Evolutionary conservation across 805 yeast species (phyloP).

Genomic region (Metschnikowia colocasiae): DNA sequence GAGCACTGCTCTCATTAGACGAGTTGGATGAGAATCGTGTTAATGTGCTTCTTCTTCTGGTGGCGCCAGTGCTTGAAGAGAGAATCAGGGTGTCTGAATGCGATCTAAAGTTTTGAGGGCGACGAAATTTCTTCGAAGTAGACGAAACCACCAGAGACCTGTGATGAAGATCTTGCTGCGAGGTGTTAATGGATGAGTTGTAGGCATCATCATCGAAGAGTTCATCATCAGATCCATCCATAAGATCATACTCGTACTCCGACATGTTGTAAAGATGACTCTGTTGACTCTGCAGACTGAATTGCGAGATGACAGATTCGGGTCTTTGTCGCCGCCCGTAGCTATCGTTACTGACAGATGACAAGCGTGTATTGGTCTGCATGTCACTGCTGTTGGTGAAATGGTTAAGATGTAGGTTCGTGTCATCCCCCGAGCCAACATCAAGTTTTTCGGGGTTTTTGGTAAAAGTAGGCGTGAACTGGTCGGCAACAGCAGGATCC

Average conservation of each 20-base stretch:
- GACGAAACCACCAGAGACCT: constrained; percentile 17
- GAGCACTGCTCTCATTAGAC: constrained; percentile 31
- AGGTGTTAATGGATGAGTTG: constrained; percentile 36
- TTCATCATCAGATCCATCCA: constrained; percentile 39
- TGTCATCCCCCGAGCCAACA: background rate
- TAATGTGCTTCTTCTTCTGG: constrained; percentile 27
- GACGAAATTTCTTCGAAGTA: constrained; percentile 15
- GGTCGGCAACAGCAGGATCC: background rate
- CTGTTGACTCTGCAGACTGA: constrained; percentile 37
- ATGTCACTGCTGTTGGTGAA: background rate
- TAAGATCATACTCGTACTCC: constrained; percentile 38
- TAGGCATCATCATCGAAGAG: constrained; percentile 34
- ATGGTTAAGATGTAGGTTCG: background rate
- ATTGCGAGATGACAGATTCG: constrained; percentile 38
- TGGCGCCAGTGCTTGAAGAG: constrained; percentile 28
- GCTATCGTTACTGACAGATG: constrained; percentile 11
- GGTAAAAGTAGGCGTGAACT: background rate
- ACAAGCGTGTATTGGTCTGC: constrained; percentile 1
- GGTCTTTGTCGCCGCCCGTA: constrained; percentile 28
- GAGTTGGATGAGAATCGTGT: constrained; percentile 37
- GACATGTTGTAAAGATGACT: constrained; percentile 43
- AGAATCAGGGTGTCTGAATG: constrained; percentile 37
- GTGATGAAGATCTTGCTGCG: constrained; percentile 25
- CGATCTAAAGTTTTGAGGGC: constrained; percentile 33
- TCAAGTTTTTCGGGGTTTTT: background rate